phyloP scores from a whole-genome alignment of 108 stramenopile genomes.

The Epipyxis sp. region DNA sequence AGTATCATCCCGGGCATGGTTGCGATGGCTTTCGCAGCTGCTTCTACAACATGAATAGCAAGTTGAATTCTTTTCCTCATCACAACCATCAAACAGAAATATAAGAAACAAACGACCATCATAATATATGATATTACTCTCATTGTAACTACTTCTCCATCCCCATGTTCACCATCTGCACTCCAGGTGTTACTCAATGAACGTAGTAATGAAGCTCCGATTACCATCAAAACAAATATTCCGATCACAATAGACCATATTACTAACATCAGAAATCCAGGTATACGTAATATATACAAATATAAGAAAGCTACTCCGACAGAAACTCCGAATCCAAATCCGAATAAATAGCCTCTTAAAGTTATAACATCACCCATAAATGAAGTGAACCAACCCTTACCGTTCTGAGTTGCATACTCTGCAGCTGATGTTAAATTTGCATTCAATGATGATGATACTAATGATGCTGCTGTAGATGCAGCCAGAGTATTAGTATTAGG shows the following conservation, averaged over 20 bases:
- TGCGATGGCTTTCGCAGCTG: slow-evolving; percentile 13
- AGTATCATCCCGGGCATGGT: slow-evolving; percentile 17
- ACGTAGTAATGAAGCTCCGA: slow-evolving; percentile 23
- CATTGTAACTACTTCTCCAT: slow-evolving; percentile 9
- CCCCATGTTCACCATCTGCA: neutral
- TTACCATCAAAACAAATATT: slow-evolving; percentile 61
- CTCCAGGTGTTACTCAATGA: neutral
- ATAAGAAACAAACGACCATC: neutral
- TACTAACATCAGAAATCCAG: slow-evolving; percentile 65
- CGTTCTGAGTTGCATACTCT: neutral
- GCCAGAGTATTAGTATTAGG: neutral
- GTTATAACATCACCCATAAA: slow-evolving; percentile 55
- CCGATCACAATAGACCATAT: slow-evolving; percentile 72
- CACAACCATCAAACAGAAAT: slow-evolving; percentile 33
- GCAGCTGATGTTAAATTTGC: neutral
- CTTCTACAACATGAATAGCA: slow-evolving; percentile 31
- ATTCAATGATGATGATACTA: neutral
- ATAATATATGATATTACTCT: neutral
- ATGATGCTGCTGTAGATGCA: neutral
- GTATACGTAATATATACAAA: slow-evolving; percentile 69
- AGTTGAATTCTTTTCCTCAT: slow-evolving; percentile 35
- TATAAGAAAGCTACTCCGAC: slow-evolving; percentile 67
- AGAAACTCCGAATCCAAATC: slow-evolving; percentile 73
- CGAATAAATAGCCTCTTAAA: slow-evolving; percentile 61
- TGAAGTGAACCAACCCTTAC: slow-evolving; percentile 34